Evolutionary conservation across 768 basidiomycete species (phyloP).

Genomic region (Leucosporidium yakuticum): DNA sequence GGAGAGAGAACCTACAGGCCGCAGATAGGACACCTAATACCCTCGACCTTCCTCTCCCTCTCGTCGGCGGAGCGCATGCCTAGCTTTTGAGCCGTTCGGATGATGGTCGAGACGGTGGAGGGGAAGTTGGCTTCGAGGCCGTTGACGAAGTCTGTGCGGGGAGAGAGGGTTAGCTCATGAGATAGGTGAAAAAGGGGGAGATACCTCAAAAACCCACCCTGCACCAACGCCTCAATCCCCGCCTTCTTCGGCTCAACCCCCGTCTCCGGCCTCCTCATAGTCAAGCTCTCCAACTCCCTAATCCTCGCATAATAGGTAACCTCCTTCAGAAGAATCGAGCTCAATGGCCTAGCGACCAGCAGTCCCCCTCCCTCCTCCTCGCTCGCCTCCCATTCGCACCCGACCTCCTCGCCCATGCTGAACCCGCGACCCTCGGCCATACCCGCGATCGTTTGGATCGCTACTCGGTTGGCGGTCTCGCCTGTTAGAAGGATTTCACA

Average conservation of each 20-base stretch:
- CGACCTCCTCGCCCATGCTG: conserved; percentile 27
- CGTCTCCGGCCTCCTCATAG: conserved; percentile 11
- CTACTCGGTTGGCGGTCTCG: conserved; percentile 25
- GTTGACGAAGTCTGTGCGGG: conserved; percentile 20
- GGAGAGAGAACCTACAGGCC: conserved; percentile 11
- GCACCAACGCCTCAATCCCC: conserved; percentile 25
- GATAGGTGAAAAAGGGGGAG: no score
- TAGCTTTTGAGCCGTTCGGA: conserved; percentile 36
- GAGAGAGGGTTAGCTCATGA: neutral
- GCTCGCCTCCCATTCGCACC: conserved; percentile 3
- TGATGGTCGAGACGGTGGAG: conserved; percentile 36
- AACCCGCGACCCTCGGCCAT: conserved; percentile 30
- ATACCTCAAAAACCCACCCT: conserved; percentile 27
- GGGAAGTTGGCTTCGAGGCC: conserved; percentile 35
- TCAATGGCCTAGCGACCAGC: conserved; percentile 22
- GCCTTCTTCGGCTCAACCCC: conserved; percentile 22
- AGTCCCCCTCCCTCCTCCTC: neutral
- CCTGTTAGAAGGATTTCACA: conserved; percentile 26
- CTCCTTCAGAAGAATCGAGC: conserved; percentile 3
- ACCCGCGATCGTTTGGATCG: conserved; percentile 9
- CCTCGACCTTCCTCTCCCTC: neutral
- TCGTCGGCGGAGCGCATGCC: conserved; percentile 23
- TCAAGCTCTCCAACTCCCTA: neutral
- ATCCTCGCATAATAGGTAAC: neutral
- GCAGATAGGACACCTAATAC: conserved; percentile 14